Evolutionary conservation across 495 filamentous ascomycete genomes (phyloP).

Genomic region (Haplographium delicatum): DNA sequence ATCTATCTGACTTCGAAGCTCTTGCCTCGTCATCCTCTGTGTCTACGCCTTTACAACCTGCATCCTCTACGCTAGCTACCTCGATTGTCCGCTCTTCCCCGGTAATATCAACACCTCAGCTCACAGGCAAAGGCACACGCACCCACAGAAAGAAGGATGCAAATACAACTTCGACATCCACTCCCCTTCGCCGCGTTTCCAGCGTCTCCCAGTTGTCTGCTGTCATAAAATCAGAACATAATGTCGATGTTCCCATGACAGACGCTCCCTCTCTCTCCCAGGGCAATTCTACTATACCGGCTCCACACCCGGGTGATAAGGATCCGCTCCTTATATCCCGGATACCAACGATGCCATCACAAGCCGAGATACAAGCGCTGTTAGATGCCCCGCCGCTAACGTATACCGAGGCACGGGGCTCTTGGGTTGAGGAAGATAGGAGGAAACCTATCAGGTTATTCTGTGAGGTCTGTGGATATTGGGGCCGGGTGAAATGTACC

Average conservation of each 20-base stretch:
- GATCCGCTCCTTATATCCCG: slow-evolving; percentile 59
- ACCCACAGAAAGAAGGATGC: slow-evolving; percentile 31
- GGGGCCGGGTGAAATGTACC: slow-evolving; percentile 80
- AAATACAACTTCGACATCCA: slow-evolving; percentile 25
- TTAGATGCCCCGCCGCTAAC: slow-evolving; percentile 66
- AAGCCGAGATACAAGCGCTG: slow-evolving; percentile 61
- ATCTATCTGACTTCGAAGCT: slow-evolving; percentile 85
- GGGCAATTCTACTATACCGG: slow-evolving; percentile 24
- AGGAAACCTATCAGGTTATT: slow-evolving; percentile 61
- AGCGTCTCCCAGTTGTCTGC: slow-evolving; percentile 21
- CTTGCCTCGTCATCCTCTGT: slow-evolving; percentile 38
- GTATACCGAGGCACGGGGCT: slow-evolving; percentile 72
- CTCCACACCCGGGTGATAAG: slow-evolving; percentile 43
- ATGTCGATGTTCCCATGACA: slow-evolving; percentile 6
- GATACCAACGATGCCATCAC: slow-evolving; percentile 59
- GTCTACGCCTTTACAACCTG: slow-evolving; percentile 21
- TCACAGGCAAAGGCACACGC: slow-evolving; percentile 16
- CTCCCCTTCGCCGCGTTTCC: slow-evolving; percentile 16
- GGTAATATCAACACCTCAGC: slow-evolving; percentile 1
- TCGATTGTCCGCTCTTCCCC: slow-evolving; percentile 5
- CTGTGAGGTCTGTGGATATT: slow-evolving; percentile 89
- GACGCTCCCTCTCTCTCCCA: slow-evolving; percentile 17
- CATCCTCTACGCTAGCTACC: slow-evolving; percentile 17
- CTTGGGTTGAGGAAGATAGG: slow-evolving; percentile 39
- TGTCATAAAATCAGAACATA: slow-evolving; percentile 22